These are phyloP conservation scores for Stephania cephalantha DNA, from an alignment of 164 flowering plant genomes.

Conservation along the genomic window DNA sequence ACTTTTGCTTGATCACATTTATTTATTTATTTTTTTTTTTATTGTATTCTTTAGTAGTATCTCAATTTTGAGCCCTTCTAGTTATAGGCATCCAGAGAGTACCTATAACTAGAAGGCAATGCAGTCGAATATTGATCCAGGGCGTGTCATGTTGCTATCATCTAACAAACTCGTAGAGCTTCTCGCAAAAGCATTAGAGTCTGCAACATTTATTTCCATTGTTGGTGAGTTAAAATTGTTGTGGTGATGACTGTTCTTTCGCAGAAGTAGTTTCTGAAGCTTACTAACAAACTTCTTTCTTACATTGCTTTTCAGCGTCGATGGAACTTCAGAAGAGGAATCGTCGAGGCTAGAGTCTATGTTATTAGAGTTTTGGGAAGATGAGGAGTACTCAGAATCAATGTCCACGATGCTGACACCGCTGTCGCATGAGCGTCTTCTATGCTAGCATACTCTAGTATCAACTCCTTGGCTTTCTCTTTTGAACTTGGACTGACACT, in stretches of 20 bases:
- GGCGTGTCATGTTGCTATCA: constrained; percentile 12
- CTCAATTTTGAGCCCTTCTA: too few species aligned
- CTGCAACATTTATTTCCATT: too few species aligned
- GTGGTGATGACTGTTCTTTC: constrained; percentile 29
- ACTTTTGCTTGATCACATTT: too few species aligned
- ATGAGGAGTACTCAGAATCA: constrained; percentile 54
- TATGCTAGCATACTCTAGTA: constrained; percentile 66
- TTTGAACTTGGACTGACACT: constrained; percentile 70
- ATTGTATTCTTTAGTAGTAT: too few species aligned
- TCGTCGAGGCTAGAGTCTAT: constrained; percentile 60
- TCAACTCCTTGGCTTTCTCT: constrained; percentile 73
- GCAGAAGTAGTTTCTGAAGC: constrained; percentile 42
- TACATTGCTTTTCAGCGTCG: constrained; percentile 17
- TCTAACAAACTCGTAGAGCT: constrained; percentile 20
- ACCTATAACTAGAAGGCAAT: constrained; percentile 16
- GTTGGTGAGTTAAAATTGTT: constrained; percentile 12
- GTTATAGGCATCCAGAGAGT: constrained; percentile 32
- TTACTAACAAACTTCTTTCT: constrained; percentile 44
- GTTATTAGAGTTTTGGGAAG: constrained; percentile 44
- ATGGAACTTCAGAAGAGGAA: constrained; percentile 24
- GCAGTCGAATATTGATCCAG: constrained; percentile 7
- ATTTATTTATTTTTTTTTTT: too few species aligned
- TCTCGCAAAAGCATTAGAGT: constrained; percentile 16
- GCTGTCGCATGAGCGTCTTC: constrained; percentile 37
- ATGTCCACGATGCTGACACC: constrained; percentile 27